Conservation (phyloP, 2,329 filamentous ascomycete species). For the Onygena corvina region DNA sequence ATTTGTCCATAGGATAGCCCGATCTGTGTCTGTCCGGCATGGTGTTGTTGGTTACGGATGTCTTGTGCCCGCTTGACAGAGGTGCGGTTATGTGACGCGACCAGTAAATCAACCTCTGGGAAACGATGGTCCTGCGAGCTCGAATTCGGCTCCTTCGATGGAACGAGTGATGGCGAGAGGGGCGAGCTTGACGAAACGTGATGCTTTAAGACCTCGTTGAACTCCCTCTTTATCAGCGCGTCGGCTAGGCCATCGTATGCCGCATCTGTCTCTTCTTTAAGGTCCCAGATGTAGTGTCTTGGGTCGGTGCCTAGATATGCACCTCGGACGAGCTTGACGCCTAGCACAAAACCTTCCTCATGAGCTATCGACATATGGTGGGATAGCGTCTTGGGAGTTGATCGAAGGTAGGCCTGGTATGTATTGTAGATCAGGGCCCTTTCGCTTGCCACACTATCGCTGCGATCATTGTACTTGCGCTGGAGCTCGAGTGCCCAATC, state of each 20-base stretch:
- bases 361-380: constrained; percentile 49
- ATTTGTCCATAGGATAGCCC: constrained; percentile 45
- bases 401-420: constrained; percentile 64
- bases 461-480: constrained; percentile 55
- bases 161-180: constrained; percentile 21
- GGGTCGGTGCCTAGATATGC: constrained; percentile 61
- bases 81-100: constrained; percentile 70
- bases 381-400: constrained; percentile 46
- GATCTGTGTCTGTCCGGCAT: constrained; percentile 30
- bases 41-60: constrained; percentile 37
- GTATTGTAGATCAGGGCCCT: constrained; percentile 64
- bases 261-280: constrained; percentile 55
- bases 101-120: constrained; percentile 52
- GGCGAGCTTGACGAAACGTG: constrained; percentile 15
- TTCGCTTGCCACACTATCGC: constrained; percentile 22
- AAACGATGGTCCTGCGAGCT: constrained; percentile 24
- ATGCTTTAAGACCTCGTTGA: constrained; percentile 40
- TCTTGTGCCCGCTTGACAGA: constrained; percentile 48
- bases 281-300: constrained; percentile 56
- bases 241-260: constrained; percentile 61
- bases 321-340: constrained; percentile 63
- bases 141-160: background rate
- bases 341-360: constrained; percentile 51
- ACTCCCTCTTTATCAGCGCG: constrained; percentile 51
- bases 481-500: constrained; percentile 66